Percentiles rank a stretch among this genome's conserved stretches.
phyloP scores from a whole-genome alignment of 192 early-diverging fungal species.

The Entomortierella chlamydospora region DNA sequence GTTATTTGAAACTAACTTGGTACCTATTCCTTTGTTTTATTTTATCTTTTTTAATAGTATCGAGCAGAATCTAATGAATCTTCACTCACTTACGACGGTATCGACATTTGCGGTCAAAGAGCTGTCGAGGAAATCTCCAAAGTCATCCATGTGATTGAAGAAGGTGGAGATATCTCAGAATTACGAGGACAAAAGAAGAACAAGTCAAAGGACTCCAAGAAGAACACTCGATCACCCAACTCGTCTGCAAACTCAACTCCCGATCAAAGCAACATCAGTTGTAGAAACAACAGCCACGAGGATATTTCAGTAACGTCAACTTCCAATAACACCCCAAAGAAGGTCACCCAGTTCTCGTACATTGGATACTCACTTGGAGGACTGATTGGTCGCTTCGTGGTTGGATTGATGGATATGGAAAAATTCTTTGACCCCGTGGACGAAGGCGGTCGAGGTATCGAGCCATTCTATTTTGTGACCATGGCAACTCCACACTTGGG shows the following conservation, averaged over 20 bases:
- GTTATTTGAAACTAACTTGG: neutral
- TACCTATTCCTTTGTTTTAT: neutral
- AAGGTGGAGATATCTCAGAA: conserved; percentile 46
- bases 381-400: conserved; percentile 62
- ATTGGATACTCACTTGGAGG: conserved; percentile 72
- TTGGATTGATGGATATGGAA: conserved; percentile 59
- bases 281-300: conserved; percentile 15
- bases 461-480: conserved; percentile 63
- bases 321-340: conserved; percentile 6
- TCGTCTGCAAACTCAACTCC: neutral
- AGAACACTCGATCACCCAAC: neutral
- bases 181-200: conserved; percentile 36
- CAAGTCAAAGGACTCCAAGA: conserved; percentile 20
- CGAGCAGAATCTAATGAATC: conserved; percentile 60
- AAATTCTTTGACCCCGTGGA: conserved; percentile 58
- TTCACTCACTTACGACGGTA: conserved; percentile 65
- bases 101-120: conserved; percentile 66
- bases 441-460: conserved; percentile 32
- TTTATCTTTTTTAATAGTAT: conserved; percentile 44
- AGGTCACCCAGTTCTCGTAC: conserved; percentile 55
- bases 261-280: conserved; percentile 5
- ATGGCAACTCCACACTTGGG: conserved; percentile 74
- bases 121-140: conserved; percentile 56
- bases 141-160: conserved; percentile 33
- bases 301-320: neutral